phyloP scores from a whole-genome alignment of 1,139 yeast species.

The Hansenula sp. region DNA sequence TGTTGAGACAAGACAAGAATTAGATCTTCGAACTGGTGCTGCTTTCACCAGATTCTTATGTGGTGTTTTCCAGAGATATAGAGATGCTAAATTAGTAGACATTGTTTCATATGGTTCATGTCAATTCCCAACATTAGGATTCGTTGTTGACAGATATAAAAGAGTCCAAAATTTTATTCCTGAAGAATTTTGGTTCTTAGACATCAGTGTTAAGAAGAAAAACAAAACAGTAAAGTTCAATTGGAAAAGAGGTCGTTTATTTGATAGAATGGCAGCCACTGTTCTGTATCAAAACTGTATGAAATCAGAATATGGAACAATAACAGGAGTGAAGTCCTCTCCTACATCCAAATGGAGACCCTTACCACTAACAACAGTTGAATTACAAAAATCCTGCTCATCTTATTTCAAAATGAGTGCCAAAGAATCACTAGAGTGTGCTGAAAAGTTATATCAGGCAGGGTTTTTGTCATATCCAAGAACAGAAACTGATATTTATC shows the following conservation, averaged over 20 bases:
- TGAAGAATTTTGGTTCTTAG: constrained; percentile 79
- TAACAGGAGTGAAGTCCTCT: constrained; percentile 47
- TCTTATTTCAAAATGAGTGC: constrained; percentile 73
- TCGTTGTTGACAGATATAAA: constrained; percentile 89
- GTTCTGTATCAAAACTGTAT: constrained; percentile 67
- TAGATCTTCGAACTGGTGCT: constrained; percentile 86
- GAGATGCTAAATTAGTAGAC: constrained; percentile 20
- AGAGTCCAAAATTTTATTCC: constrained; percentile 67
- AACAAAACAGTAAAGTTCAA: constrained; percentile 30
- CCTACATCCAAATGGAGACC: constrained; percentile 82
- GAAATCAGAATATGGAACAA: constrained; percentile 41
- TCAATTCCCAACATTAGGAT: constrained; percentile 95
- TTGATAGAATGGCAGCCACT: constrained; percentile 64
- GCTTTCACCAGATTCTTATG: constrained; percentile 71
- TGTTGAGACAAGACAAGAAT: constrained; percentile 78
- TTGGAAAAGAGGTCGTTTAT: constrained; percentile 71
- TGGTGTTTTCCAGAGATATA: constrained; percentile 18
- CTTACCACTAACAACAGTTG: constrained; percentile 92
- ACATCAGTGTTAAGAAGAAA: constrained; percentile 43
- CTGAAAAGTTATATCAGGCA: constrained; percentile 79
- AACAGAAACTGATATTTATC: constrained; percentile 92
- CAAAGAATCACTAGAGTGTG: constrained; percentile 73
- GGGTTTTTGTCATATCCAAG: constrained; percentile 95
- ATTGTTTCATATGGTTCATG: constrained; percentile 85
- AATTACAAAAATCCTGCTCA: constrained; percentile 84